Evolutionary conservation across 345 rosid genomes (phyloP).

Genomic region (Corchorus olitorius): DNA sequence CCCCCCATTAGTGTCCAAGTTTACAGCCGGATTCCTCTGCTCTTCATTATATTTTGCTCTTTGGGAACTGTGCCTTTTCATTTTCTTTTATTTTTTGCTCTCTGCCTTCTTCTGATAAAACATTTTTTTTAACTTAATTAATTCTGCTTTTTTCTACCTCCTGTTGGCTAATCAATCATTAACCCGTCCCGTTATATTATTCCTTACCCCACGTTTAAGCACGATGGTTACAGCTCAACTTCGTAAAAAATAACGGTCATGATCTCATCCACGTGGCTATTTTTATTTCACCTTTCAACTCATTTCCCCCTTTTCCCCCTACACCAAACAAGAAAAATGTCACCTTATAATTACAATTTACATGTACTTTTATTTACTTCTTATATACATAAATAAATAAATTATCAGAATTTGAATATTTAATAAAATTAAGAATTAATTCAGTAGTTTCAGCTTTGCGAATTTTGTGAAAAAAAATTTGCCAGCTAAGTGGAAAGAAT

Average conservation of each 20-base stretch:
- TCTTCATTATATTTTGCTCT: background rate
- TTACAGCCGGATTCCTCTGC: slow-evolving; percentile 56
- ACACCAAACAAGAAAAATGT: background rate
- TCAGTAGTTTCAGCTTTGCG: no score
- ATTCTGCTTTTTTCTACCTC: slow-evolving; percentile 27
- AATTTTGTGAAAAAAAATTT: no score
- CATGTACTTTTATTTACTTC: no score
- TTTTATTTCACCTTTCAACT: background rate
- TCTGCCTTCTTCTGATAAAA: background rate
- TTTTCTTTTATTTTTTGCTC: background rate
- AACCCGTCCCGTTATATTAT: slow-evolving; percentile 40
- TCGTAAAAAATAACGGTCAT: slow-evolving; percentile 31
- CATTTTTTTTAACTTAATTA: slow-evolving; percentile 14
- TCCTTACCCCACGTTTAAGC: slow-evolving; percentile 60
- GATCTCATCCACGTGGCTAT: slow-evolving; percentile 51
- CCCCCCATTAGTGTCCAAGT: slow-evolving; percentile 42
- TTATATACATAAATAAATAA: no score
- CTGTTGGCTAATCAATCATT: slow-evolving; percentile 30
- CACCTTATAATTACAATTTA: no score
- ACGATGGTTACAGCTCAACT: slow-evolving; percentile 67
- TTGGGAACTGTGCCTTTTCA: background rate
- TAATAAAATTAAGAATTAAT: no score
- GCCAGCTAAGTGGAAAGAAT: no score
- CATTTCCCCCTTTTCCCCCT: no score
- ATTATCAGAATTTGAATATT: no score